Evolutionary conservation across 768 basidiomycete genomes (phyloP).

Genomic region (Amanita thiersii): DNA sequence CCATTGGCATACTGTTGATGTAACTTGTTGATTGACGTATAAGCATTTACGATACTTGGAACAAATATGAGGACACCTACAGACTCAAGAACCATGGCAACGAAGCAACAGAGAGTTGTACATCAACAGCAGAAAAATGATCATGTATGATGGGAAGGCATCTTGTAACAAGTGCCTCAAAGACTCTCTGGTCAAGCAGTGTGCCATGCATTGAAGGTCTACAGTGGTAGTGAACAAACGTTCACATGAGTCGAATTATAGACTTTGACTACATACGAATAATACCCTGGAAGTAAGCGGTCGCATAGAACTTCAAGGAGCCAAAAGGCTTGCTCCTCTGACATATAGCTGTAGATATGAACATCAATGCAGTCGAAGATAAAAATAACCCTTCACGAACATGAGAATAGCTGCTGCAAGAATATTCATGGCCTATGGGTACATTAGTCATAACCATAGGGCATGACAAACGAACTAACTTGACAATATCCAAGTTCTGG

Average conservation of each 20-base stretch:
- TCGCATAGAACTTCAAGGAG: constrained; percentile 91
- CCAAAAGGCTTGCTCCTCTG: constrained; percentile 99
- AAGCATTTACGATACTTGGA: neutral
- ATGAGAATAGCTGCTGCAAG: constrained; percentile 92
- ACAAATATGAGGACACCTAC: constrained; percentile 36
- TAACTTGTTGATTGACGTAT: constrained; percentile 34
- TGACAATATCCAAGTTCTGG: constrained; percentile 95
- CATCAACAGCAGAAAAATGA: constrained; percentile 85
- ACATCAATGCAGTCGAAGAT: neutral
- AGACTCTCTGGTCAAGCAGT: constrained; percentile 95
- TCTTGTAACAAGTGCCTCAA: constrained; percentile 85
- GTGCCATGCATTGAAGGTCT: constrained; percentile 99
- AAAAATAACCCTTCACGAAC: constrained; percentile 30
- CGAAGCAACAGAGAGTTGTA: constrained; percentile 94
- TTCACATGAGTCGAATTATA: neutral
- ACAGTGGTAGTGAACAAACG: constrained; percentile 9
- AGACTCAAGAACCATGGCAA: constrained; percentile 97
- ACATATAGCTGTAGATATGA: constrained; percentile 73
- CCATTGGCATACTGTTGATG: constrained; percentile 93
- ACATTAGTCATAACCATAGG: constrained; percentile 2
- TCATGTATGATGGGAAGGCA: constrained; percentile 92
- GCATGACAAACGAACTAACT: constrained; percentile 27
- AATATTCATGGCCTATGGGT: constrained; percentile 90
- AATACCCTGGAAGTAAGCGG: constrained; percentile 93
- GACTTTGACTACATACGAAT: constrained; percentile 48